phyloP scores from a whole-genome alignment of 345 rosid species.

The Eucalyptus viminalis region DNA sequence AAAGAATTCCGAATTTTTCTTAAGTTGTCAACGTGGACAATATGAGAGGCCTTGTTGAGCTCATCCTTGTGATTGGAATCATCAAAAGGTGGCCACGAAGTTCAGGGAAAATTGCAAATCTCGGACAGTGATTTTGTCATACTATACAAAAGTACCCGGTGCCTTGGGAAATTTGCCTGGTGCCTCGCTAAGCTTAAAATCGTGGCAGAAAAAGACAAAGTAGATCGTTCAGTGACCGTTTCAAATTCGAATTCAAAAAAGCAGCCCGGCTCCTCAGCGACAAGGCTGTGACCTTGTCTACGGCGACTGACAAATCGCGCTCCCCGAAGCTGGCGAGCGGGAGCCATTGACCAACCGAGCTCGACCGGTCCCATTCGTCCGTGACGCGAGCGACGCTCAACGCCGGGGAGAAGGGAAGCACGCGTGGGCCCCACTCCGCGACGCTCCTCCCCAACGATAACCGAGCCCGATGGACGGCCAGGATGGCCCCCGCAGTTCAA shows the following conservation, averaged over 20 bases:
- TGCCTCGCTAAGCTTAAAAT: background rate
- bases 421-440: background rate
- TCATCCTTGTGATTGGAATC: background rate
- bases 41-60: background rate
- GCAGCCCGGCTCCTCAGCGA: background rate
- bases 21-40: background rate
- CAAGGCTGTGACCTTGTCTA: background rate
- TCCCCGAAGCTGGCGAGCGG: background rate
- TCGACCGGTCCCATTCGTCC: background rate
- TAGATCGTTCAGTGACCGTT: conserved; percentile 12
- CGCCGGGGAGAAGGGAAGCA: background rate
- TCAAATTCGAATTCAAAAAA: conserved; percentile 21
- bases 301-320: background rate
- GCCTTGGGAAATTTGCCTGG: background rate
- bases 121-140: background rate
- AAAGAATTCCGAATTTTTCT: background rate
- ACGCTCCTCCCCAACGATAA: background rate
- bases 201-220: background rate
- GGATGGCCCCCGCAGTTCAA: background rate
- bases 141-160: background rate
- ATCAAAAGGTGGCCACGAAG: background rate
- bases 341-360: background rate
- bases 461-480: background rate
- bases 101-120: background rate
- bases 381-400: background rate